A percentile compares a stretch with the other conserved stretches of the same genome.
phyloP scores from a whole-genome alignment of 805 yeast genomes.

The Myxozyma neglecta region DNA sequence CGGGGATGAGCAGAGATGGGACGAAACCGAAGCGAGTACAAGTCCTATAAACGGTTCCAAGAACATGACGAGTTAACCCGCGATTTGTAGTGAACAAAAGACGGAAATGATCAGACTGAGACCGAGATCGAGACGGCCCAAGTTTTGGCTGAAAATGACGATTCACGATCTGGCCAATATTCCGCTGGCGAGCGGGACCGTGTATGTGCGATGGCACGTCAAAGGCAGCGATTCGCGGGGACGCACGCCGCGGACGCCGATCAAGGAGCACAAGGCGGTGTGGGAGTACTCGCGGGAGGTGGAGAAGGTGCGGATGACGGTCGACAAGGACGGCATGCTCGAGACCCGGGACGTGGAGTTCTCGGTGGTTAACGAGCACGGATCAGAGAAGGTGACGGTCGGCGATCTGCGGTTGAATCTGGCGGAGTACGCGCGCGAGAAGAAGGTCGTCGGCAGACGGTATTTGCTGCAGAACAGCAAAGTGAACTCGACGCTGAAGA shows the following conservation, averaged over 20 bases:
- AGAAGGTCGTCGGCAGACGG: conserved; percentile 54
- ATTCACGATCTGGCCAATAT: conserved; percentile 76
- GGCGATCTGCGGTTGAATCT: conserved; percentile 71
- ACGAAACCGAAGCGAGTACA: too few species aligned
- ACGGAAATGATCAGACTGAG: conserved; percentile 17
- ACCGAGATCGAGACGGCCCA: conserved; percentile 45
- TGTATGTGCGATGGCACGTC: conserved; percentile 64
- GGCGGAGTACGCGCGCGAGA: conserved; percentile 63
- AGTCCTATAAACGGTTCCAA: too few species aligned
- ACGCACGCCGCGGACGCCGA: conserved; percentile 46
- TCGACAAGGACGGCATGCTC: conserved; percentile 43
- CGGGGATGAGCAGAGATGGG: too few species aligned
- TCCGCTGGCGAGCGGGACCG: conserved; percentile 72
- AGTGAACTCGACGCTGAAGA: conserved; percentile 71
- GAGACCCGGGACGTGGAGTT: conserved; percentile 43
- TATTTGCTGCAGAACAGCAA: conserved; percentile 76
- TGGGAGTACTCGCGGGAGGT: conserved; percentile 50
- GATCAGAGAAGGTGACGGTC: conserved; percentile 49
- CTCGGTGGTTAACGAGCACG: conserved; percentile 49
- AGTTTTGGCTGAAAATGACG: conserved; percentile 59
- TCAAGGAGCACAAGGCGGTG: conserved; percentile 53
- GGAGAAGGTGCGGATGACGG: conserved; percentile 44
- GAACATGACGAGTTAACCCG: too few species aligned
- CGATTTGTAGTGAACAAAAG: background rate
- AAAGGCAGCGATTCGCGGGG: conserved; percentile 55